Evolutionary conservation across 2,329 filamentous ascomycete species (phyloP), one percentile per base, ranked within the genome.

Genomic region (Arthrobotrys entomopaga): DNA sequence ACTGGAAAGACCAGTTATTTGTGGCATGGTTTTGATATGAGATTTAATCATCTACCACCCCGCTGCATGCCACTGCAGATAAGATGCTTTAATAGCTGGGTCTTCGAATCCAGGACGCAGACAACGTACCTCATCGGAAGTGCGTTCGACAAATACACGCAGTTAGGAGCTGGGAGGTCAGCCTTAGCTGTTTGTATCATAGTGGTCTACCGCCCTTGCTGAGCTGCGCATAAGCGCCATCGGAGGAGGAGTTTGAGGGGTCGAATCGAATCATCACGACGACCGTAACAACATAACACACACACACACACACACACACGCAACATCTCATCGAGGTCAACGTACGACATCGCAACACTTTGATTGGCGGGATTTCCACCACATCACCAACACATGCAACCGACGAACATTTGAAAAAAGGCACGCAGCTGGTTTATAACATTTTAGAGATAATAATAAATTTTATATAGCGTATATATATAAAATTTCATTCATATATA

Each of bases 111-210:
- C 65, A 61, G 65, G 48, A 52, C 48, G 58, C 49, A 59, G 6
- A 34, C 29, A 43, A 57, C 65, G 65, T 69, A 69, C 65, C 61
- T 67, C 64, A 69, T 56, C 65, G 65, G 65, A 69, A 69, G 65
- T 61, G 50, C 65, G 65, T 60, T 61, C 65, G 64, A 69, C 56
- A 56, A n/a, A 34, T 46, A 59, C 65, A 69, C 56, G 57, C 65
- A 69, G 65, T 69, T 61, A 61, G 64, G 38, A 67, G 65, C 65
- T 69, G 65, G 64, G 65, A 69, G 65, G 65, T 61, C 65, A 69
- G 65, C 65, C 60, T 43, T 56, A 69, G 56, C 65, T 69, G 65
- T 50, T 58, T 58, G 50, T 60, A 67, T 40, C 49, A 60, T 54
- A 49, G 65, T 61, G 56, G 65, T 61, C 48, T 26, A 46, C 56